Evolutionary conservation across 1,284 basidiomycete genomes (phyloP).

Genomic region (Cutaneotrichosporon spelunceum): DNA sequence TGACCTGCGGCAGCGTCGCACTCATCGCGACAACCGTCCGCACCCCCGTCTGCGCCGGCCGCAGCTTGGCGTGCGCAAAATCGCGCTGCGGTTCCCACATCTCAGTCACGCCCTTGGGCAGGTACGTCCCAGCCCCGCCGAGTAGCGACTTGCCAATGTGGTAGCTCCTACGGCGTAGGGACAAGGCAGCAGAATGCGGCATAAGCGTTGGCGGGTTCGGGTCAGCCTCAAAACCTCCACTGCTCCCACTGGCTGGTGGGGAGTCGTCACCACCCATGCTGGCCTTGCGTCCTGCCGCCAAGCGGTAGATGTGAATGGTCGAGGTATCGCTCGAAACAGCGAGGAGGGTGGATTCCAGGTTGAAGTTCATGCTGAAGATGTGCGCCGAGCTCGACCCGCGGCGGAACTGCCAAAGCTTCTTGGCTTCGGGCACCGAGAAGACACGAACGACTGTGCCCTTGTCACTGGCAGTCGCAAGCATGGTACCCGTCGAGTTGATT

Average conservation of each 20-base stretch:
- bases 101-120: slow-evolving; percentile 86
- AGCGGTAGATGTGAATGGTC: slow-evolving; percentile 95
- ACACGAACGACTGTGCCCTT: slow-evolving; percentile 98
- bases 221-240: slow-evolving; percentile 23
- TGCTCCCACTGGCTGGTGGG: slow-evolving; percentile 14
- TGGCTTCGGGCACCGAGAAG: slow-evolving; percentile 83
- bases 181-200: slow-evolving; percentile 32
- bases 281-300: slow-evolving; percentile 50
- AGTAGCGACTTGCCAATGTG: slow-evolving; percentile 76
- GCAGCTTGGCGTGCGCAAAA: slow-evolving; percentile 87
- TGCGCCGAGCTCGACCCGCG: slow-evolving; percentile 79
- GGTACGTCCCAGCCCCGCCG: slow-evolving; percentile 79
- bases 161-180: slow-evolving; percentile 60
- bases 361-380: slow-evolving; percentile 92
- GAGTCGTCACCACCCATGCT: slow-evolving; percentile 11
- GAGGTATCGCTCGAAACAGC: slow-evolving; percentile 90
- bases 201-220: slow-evolving; percentile 30
- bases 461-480: slow-evolving; percentile 90
- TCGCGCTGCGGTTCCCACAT: slow-evolving; percentile 97
- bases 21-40: slow-evolving; percentile 81
- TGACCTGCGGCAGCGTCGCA: slow-evolving; percentile 85
- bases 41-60: slow-evolving; percentile 64
- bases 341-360: slow-evolving; percentile 74
- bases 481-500: slow-evolving; percentile 80
- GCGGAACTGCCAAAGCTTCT: slow-evolving; percentile 92